Percentiles rank a stretch among this genome's conserved stretches.
phyloP scores from a whole-genome alignment of 78 protist genomes.

The Dictyostelium intermedium region DNA sequence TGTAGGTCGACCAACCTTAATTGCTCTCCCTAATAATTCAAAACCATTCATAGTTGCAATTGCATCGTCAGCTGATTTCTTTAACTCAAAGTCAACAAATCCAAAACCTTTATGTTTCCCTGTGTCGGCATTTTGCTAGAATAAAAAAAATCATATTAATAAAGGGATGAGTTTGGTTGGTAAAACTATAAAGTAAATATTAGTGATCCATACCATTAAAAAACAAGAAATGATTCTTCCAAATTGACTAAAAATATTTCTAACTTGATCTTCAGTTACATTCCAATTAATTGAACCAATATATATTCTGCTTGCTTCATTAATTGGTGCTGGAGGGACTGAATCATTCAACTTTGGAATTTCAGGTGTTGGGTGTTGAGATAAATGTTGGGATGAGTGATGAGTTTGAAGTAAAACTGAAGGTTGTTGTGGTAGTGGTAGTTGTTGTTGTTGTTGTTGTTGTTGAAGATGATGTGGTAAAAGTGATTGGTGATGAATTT shows the following conservation, averaged over 20 bases:
- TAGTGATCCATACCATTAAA: background rate
- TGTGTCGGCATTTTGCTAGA: slow-evolving; percentile 51
- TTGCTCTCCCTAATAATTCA: slow-evolving; percentile 45
- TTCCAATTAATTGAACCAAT: slow-evolving; percentile 73
- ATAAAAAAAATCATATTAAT: background rate
- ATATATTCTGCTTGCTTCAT: slow-evolving; percentile 42
- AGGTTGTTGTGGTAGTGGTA: background rate
- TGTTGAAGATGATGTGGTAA: background rate
- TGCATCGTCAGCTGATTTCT: slow-evolving; percentile 74
- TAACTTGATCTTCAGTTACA: slow-evolving; percentile 56
- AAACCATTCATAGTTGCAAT: slow-evolving; percentile 51
- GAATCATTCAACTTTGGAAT: background rate
- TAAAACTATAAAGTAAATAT: too few species aligned
- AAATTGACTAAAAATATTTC: slow-evolving; percentile 23
- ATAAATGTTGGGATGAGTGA: background rate
- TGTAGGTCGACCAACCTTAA: slow-evolving; percentile 67
- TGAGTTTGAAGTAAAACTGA: background rate
- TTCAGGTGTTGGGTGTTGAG: background rate
- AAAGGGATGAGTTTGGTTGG: too few species aligned
- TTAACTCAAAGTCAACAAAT: slow-evolving; percentile 55
- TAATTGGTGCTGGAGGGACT: background rate
- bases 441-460: background rate
- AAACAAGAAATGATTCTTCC: slow-evolving; percentile 53
- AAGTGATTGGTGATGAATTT: background rate
- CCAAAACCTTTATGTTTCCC: slow-evolving; percentile 69